Base-by-base conservation (phyloP, 345 rosid genomes). In the Xanthoceras sorbifolium region DNA sequence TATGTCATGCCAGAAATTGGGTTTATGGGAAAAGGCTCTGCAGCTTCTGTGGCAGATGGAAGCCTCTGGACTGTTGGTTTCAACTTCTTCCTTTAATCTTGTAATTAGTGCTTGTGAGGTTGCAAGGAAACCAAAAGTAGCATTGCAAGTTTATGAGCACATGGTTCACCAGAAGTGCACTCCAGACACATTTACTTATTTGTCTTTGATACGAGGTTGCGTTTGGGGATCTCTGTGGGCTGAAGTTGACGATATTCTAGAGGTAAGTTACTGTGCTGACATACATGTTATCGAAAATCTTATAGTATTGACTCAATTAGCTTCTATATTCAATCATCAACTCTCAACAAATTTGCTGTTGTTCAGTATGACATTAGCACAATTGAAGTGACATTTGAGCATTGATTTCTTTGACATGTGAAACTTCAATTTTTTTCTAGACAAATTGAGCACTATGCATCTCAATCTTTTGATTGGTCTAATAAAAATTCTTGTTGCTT, bases 191-290 rank as follows among this genome's bases (percentile, higher is more conserved):
- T 93, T 90, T 70, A 91, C 95, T n/a, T 81, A 89, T 81, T 72
- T 88, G 60, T 87, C 97, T 0, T 82, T 94, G 64, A 44, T 90
- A 76, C 82, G 97, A 82, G 81, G 89, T 72, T 93, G 94, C 81
- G 78, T 91, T 52, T 88, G 95, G 98, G 97, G 93, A 72, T 93
- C 95, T 32, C 87, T 88, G 25, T 94, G 95, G 97, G 78, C 54
- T 38, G 86, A 90, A 81, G 93, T 89, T 72, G 86, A 85, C 48
- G 90, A 83, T 69, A 89, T 93, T 67, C 77, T 92, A 18, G 78
- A 87, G 79, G 96, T 90, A 80, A 64, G 83, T 80, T 32, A 34
- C 48, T 52, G 72, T 72, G 62, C 64, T 46, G 28, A 38, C 46
- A 25, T 22, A 4, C 32, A 18, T 64, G 15, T 76, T 71, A 29